Percentiles rank a stretch among this genome's conserved stretches.
Evolutionary conservation across 2,329 filamentous ascomycete genomes (phyloP).

Genomic region (Diaporthe ilicicola): DNA sequence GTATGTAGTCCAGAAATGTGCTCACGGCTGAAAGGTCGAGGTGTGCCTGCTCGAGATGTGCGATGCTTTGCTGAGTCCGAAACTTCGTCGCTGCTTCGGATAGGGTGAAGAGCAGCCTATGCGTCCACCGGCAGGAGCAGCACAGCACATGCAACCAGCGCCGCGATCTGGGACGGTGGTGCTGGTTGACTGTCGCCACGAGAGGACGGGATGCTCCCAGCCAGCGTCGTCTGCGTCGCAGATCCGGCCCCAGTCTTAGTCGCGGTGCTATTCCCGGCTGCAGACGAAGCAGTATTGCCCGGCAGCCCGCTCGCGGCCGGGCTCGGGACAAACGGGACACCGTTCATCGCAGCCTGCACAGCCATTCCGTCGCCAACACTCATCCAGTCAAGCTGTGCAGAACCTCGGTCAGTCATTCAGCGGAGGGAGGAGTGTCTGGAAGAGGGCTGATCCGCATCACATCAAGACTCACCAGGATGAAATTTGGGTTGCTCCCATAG

Average conservation of each 20-base stretch:
- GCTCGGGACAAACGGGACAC: conserved; percentile 1
- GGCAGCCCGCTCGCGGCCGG: not conserved
- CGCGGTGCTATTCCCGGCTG: not conserved
- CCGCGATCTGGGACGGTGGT: not conserved
- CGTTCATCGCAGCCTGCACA: conserved; percentile 29
- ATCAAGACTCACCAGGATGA: conserved; percentile 40
- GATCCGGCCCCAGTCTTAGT: not conserved
- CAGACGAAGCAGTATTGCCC: not conserved
- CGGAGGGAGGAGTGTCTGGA: not conserved
- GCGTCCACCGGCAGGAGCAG: not conserved
- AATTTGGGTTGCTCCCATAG: conserved; percentile 46
- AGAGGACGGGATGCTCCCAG: not conserved
- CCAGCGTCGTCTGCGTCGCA: not conserved
- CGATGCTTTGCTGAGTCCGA: not conserved
- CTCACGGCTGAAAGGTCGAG: not conserved
- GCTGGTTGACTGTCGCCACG: not conserved
- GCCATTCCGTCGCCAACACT: conserved; percentile 29
- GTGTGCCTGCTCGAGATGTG: too few species aligned
- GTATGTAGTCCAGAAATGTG: too few species aligned
- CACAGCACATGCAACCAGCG: not conserved
- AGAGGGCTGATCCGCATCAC: not conserved
- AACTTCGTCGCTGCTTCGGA: not conserved
- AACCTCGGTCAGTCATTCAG: not conserved
- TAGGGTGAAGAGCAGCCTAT: not conserved
- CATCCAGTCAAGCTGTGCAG: conserved; percentile 29